A percentile compares a stretch with the other conserved stretches of the same genome.
phyloP scores from a whole-genome alignment of 169 alveolate species.

The Plasmodium reichenowi region DNA sequence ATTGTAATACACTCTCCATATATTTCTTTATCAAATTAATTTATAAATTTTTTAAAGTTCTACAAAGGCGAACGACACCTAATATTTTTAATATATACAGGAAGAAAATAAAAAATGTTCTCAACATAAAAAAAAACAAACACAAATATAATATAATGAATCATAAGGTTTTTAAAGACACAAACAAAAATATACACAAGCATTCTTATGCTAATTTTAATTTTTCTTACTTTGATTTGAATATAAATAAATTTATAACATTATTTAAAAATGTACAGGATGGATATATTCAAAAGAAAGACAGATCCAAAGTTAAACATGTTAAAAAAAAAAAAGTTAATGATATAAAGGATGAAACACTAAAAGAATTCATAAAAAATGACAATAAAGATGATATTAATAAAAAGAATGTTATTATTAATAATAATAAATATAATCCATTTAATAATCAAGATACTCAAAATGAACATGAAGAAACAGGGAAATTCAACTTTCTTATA shows the following conservation, averaged over 20 bases:
- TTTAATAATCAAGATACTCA: no score
- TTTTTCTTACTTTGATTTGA: no score
- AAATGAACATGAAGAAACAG: neutral
- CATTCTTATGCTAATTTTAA: neutral
- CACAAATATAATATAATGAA: neutral
- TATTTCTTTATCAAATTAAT: slow-evolving; percentile 22
- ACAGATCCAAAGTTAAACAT: no score
- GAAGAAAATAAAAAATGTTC: neutral
- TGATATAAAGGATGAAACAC: no score
- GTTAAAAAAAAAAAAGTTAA: no score
- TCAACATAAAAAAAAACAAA: neutral
- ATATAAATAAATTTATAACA: no score
- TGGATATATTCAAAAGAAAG: no score
- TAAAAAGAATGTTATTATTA: neutral
- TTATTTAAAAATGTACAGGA: no score
- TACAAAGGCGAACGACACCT: neutral
- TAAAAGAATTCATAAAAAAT: neutral
- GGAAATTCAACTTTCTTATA: slow-evolving; percentile 38
- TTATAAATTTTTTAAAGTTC: slow-evolving; percentile 27
- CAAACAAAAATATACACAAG: neutral
- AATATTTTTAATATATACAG: neutral
- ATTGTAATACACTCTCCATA: neutral
- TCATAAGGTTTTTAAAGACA: slow-evolving; percentile 21
- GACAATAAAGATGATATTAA: no score
- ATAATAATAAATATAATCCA: no score